Percentiles rank a stretch among this genome's conserved stretches.
Evolutionary conservation across 176 grass and related monocot species (phyloP).

Genomic region (Zea luxurians): DNA sequence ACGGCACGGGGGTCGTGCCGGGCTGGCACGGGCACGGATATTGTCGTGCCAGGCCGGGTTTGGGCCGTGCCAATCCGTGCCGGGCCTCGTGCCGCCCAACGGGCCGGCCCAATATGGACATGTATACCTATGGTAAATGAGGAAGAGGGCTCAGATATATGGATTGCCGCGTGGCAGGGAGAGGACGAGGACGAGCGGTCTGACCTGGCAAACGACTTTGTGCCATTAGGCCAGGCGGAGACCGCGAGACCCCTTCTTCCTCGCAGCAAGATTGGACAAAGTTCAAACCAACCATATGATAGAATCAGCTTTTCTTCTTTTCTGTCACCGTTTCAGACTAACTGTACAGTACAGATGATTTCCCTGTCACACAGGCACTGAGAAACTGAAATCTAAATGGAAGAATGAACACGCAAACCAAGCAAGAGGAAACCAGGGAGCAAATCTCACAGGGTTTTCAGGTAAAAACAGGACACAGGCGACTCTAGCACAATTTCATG

Average conservation of each 20-base stretch:
- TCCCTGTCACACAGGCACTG: slow-evolving; percentile 15
- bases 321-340: background rate
- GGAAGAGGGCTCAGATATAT: no score
- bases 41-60: no score
- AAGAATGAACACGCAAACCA: background rate
- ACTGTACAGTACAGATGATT: slow-evolving; percentile 2
- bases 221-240: background rate
- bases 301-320: background rate
- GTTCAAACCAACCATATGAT: background rate
- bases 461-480: slow-evolving; percentile 4
- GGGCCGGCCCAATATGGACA: no score
- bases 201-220: slow-evolving; percentile 10
- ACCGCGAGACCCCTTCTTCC: background rate
- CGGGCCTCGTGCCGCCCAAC: no score
- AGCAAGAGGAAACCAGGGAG: background rate
- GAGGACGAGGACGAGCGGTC: no score
- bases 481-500: slow-evolving; percentile 16
- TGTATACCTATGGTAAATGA: no score
- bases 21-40: no score
- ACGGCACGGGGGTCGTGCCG: no score
- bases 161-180: background rate
- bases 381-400: background rate
- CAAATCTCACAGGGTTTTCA: background rate
- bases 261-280: background rate
- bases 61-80: no score